Percentiles rank a stretch among this genome's conserved stretches.
phyloP scores from a whole-genome alignment of 306 rosid species.

The Citrullus amarus region DNA sequence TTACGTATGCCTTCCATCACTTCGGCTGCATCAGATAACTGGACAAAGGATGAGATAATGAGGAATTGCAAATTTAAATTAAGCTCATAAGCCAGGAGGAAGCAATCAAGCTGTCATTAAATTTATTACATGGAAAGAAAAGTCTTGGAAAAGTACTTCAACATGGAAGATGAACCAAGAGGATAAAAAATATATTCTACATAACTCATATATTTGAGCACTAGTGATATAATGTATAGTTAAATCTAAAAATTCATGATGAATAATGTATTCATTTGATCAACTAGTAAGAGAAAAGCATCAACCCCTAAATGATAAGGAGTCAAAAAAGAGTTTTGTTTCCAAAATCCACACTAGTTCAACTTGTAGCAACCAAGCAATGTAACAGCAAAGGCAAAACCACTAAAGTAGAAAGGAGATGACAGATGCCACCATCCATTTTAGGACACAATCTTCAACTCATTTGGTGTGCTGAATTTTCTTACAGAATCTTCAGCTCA shows the following conservation, averaged over 20 bases:
- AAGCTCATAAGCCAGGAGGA: too few species aligned
- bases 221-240: not conserved
- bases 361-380: not conserved
- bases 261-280: not conserved
- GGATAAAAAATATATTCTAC: not conserved
- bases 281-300: not conserved
- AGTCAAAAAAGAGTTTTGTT: not conserved
- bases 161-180: too few species aligned
- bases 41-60: not conserved
- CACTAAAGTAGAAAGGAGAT: not conserved
- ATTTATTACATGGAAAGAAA: too few species aligned
- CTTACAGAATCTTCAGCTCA: not conserved
- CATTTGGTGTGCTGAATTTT: not conserved
- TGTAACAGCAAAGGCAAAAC: not conserved
- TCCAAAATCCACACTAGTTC: not conserved
- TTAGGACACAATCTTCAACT: not conserved
- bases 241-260: not conserved
- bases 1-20: constrained; percentile 60
- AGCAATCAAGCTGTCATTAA: too few species aligned
- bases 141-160: too few species aligned
- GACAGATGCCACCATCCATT: not conserved
- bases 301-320: not conserved
- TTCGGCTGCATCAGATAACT: constrained; percentile 84
- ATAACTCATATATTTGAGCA: not conserved
- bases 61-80: too few species aligned